A percentile compares a stretch with the other conserved stretches of the same genome.
Conservation (phyloP, 2,329 filamentous ascomycete genomes). For the Neobulgaria alba region DNA sequence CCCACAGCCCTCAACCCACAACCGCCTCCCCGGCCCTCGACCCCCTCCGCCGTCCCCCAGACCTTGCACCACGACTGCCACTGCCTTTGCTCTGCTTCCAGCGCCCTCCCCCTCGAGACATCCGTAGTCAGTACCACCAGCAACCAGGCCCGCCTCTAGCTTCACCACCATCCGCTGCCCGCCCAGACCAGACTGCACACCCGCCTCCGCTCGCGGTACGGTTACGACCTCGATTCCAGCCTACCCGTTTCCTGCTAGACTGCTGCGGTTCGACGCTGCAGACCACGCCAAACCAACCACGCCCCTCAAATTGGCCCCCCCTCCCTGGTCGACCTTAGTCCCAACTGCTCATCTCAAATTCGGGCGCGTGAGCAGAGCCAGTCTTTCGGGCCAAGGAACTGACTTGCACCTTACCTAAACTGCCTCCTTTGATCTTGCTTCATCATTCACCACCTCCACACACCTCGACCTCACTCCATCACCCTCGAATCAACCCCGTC, state of each 20-base stretch:
- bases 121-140: no score
- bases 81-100: not conserved
- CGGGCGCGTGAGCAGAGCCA: constrained; percentile 29
- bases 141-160: no score
- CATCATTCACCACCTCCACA: constrained; percentile 20
- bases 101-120: not conserved
- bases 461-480: constrained; percentile 11
- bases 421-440: constrained; percentile 15
- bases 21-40: no score
- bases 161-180: no score
- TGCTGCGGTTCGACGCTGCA: no score
- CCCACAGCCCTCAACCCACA: not conserved
- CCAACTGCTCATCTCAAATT: constrained; percentile 25
- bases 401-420: constrained; percentile 18
- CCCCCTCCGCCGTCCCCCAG: not conserved
- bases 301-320: constrained; percentile 10
- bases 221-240: not conserved
- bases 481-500: constrained; percentile 11
- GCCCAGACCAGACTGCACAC: not conserved
- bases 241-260: no score
- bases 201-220: not conserved
- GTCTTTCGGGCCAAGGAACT: constrained; percentile 26
- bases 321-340: constrained; percentile 17
- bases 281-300: no score
- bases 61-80: not conserved